phyloP scores from a whole-genome alignment of 2,329 filamentous ascomycete genomes.

The Claviceps digitariae region DNA sequence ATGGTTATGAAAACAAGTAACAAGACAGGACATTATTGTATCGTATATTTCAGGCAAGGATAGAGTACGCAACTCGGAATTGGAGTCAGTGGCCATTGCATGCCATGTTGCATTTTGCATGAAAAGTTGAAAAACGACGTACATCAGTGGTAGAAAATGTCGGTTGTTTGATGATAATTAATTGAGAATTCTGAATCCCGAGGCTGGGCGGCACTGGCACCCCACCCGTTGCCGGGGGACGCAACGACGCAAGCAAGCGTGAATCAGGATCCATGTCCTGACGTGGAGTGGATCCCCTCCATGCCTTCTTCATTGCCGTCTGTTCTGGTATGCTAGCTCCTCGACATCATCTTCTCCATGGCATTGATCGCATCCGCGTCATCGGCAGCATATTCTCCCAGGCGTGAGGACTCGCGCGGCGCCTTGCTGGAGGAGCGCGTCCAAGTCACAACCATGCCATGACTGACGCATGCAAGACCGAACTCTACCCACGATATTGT shows the following conservation, averaged over 20 bases:
- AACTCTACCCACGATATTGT: constrained; percentile 48
- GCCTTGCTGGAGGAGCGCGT: constrained; percentile 1
- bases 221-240: no score
- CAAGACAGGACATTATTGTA: neutral
- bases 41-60: neutral
- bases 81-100: neutral
- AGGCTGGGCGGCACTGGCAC: no score
- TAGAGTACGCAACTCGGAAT: neutral
- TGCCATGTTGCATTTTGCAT: neutral
- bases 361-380: neutral
- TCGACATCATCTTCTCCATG: neutral
- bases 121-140: neutral
- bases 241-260: no score
- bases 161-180: no score
- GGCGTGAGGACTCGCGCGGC: neutral
- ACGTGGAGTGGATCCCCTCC: neutral
- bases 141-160: no score
- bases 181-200: no score
- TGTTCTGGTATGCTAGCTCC: neutral
- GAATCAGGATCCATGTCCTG: no score
- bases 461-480: constrained; percentile 24
- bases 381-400: neutral
- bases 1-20: neutral
- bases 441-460: constrained; percentile 31
- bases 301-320: no score